Evolutionary conservation across 768 basidiomycete species (phyloP), one percentile per base, ranked within the genome.

Genomic region (Filobasidium floriforme): DNA sequence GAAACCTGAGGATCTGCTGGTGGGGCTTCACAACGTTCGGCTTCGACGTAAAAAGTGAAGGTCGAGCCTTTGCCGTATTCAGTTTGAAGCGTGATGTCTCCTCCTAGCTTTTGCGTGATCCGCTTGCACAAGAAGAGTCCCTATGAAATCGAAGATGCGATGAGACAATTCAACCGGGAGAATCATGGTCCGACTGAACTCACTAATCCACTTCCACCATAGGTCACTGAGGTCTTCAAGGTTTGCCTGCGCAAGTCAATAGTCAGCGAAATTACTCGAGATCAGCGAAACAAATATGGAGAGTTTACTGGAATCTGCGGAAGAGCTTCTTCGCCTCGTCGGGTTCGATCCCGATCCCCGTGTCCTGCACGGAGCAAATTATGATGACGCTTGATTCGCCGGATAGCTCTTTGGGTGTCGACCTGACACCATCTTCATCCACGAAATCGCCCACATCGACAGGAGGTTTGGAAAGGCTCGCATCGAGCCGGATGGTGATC

Each of bases 51-150:
- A 37, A 70, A 70, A n/a, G 66, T 59, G 43, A 70, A 70, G 1
- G 66, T 67, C 0, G 69, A 70, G 7, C 71, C 71, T 15, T 57
- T 0, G 28, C 68, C 68, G 3, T 24, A 32, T n/a, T 61, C 18
- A 6, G 73, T 72, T 6, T 61, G 26, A 40, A 73, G 69, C 18
- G 68, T 65, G 29, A 73, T 73, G 41, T 69, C 66, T 41, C 72
- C 72, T 40, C 64, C 68, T 18, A 66, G 66, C 1, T 69, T 66
- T 37, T 65, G 66, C 22, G 62, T 64, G 19, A 73, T 51, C 65
- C 69, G 69, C 28, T 70, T 68, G 18, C 67, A 71, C 40, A 74
- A 67, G 68, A 69, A 74, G 0, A 76, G 61, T 0, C 73, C 75
- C 37, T 68, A 28, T 41, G 19, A 19, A 26, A 41, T 1, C 14